Evolutionary conservation across 345 rosid genomes (phyloP), one percentile per base, ranked within the genome.

Genomic region (Aquilaria sinensis): DNA sequence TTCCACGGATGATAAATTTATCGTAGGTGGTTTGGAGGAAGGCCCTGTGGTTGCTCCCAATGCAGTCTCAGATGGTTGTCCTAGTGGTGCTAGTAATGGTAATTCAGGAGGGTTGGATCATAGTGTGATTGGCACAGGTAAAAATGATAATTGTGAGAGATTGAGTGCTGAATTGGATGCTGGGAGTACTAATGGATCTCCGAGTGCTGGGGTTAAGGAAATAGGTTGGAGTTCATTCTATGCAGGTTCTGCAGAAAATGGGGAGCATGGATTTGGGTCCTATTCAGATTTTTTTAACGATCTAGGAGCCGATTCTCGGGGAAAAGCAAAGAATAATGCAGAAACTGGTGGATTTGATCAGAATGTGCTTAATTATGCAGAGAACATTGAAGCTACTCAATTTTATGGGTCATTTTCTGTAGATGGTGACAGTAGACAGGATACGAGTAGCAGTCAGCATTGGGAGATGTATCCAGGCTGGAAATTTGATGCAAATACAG

Each of bases 391-490:
- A 13, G 65, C 61, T 57, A 56, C 56, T 57, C 82, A 74, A 34
- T 66, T 69, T 57, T 62, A 71, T 71, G 83, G 67, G 58, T 70
- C 67, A 15, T 61, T 69, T 33, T 49, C 49, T 51, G 72, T 64
- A 46, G 75, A 69, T 53, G 76, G 53, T 64, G 78, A 66, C 55
- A 76, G 72, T 70, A 84, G 65, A 59, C 85, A 81, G 70, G 88
- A 77, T 67, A 37, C 76, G 56, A 77, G 70, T 74, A 75, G 74
- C 62, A 81, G 67, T 69, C 86, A 82, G 65, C 70, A 80, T 55
- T 95, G 95, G 96, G 97, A 91, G 74, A 59, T 79, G 69, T 95
- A 89, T 79, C 96, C 99, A 1, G 99, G 99, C 13, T 95, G 99
- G 99, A 78, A 71, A 66, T 83, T 67, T 72, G 96, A 95, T 70